These are phyloP conservation scores for Magnolia sinica DNA, from an alignment of 164 flowering plant genomes.

Conservation along the genomic window DNA sequence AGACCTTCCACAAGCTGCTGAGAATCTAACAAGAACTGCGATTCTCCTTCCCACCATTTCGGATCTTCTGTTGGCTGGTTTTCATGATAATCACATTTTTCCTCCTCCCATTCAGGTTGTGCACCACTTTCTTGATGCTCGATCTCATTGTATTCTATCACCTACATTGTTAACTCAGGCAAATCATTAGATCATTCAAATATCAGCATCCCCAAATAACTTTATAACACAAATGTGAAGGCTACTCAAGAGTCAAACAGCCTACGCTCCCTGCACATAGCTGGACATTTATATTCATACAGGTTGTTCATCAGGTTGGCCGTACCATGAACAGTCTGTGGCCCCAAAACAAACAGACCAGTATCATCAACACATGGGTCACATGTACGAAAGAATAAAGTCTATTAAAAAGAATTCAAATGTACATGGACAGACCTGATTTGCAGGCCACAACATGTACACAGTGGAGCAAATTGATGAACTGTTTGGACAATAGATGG, in stretches of 20 bases:
- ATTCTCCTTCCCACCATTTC: conserved; percentile 80
- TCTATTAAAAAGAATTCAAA: background rate
- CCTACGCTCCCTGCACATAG: background rate
- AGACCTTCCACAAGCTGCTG: conserved; percentile 86
- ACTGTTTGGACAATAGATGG: too few species aligned
- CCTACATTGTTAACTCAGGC: conserved; percentile 14
- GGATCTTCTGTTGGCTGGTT: conserved; percentile 36
- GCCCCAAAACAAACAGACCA: background rate
- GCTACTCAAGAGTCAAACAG: background rate
- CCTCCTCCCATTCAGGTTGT: conserved; percentile 25
- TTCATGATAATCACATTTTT: conserved; percentile 16
- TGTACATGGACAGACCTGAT: background rate
- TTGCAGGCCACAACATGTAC: too few species aligned
- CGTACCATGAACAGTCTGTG: background rate
- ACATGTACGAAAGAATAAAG: background rate
- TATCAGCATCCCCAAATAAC: background rate
- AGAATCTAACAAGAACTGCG: conserved; percentile 65
- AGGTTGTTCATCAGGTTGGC: background rate
- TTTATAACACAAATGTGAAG: background rate
- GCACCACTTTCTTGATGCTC: conserved; percentile 23
- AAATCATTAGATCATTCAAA: background rate
- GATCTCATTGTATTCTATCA: conserved; percentile 16
- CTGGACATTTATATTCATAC: background rate
- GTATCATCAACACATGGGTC: background rate
- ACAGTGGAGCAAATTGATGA: too few species aligned